Conservation (phyloP, 805 yeast species). For the Clavispora santaluciae region DNA sequence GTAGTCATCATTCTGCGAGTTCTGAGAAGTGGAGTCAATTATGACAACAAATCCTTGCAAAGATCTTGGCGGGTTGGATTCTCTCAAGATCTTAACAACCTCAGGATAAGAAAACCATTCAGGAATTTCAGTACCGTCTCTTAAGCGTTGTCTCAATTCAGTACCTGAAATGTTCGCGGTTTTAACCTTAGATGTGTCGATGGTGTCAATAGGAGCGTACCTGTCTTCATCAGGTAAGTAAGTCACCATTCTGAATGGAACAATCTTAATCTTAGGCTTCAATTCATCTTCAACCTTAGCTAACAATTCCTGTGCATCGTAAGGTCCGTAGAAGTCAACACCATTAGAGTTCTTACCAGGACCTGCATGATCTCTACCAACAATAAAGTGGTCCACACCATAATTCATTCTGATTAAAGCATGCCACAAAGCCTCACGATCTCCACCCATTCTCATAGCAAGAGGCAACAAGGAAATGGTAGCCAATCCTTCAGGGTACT, state of each 20-base stretch:
- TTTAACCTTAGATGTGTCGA: conserved; percentile 63
- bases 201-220: conserved; percentile 92
- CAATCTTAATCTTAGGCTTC: conserved; percentile 67
- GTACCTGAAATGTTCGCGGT: conserved; percentile 94
- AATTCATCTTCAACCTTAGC: conserved; percentile 71
- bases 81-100: conserved; percentile 86
- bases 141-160: conserved; percentile 81
- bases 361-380: conserved; percentile 98
- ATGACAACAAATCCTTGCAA: conserved; percentile 83
- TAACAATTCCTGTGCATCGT: conserved; percentile 90
- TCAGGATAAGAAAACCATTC: conserved; percentile 98
- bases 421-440: conserved; percentile 97
- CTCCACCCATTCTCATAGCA: conserved; percentile 99
- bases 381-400: conserved; percentile 96
- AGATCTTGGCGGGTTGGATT: conserved; percentile 87
- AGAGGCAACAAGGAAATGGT: conserved; percentile 81
- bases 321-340: conserved; percentile 92
- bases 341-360: conserved; percentile 88
- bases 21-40: conserved; percentile 52
- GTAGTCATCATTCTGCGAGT: conserved; percentile 41
- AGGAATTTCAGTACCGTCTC: conserved; percentile 84
- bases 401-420: conserved; percentile 93
- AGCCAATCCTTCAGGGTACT: conserved; percentile 93
- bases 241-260: conserved; percentile 96
- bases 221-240: conserved; percentile 93